Evolutionary conservation across 208 protist genomes (phyloP).

Genomic region (Acanthamoeba castellanii): DNA sequence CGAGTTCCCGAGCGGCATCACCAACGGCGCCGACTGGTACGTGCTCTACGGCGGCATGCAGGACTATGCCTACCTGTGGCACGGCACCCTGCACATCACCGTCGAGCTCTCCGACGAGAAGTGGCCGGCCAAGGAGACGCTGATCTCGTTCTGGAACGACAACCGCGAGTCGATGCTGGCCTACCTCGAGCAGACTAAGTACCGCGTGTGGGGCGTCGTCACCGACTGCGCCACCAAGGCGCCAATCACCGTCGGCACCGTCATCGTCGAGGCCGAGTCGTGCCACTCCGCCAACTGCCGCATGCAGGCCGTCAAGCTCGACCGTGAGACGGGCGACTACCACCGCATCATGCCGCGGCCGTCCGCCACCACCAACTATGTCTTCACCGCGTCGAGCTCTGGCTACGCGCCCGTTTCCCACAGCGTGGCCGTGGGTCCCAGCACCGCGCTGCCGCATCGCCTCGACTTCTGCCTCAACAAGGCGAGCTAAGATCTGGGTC

Average conservation of each 20-base stretch:
- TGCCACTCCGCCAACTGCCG: not conserved
- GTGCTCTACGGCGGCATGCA: slow-evolving; percentile 70
- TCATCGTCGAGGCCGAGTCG: not conserved
- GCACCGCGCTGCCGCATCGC: not conserved
- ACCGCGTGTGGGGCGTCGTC: slow-evolving; percentile 18
- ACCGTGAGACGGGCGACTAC: not conserved
- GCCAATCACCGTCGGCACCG: not conserved
- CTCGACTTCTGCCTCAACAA: slow-evolving; percentile 5
- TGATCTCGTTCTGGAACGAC: slow-evolving; percentile 9
- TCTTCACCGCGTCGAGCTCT: not conserved
- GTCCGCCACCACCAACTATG: not conserved
- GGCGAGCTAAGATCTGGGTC: not conserved
- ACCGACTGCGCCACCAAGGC: slow-evolving; percentile 23
- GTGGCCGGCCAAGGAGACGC: not conserved
- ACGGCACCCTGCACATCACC: slow-evolving; percentile 54
- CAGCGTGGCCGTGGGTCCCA: not conserved
- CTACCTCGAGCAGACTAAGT: not conserved
- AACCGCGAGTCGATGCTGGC: slow-evolving; percentile 34
- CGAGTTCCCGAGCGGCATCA: slow-evolving; percentile 73
- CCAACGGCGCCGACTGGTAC: slow-evolving; percentile 76
- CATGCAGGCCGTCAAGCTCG: not conserved
- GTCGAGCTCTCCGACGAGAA: slow-evolving; percentile 50
- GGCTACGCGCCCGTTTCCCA: not conserved
- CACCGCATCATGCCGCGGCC: not conserved
- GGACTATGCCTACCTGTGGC: slow-evolving; percentile 59